Evolutionary conservation across 495 filamentous ascomycete genomes (phyloP).

Genomic region (Bathelium albidoporum): DNA sequence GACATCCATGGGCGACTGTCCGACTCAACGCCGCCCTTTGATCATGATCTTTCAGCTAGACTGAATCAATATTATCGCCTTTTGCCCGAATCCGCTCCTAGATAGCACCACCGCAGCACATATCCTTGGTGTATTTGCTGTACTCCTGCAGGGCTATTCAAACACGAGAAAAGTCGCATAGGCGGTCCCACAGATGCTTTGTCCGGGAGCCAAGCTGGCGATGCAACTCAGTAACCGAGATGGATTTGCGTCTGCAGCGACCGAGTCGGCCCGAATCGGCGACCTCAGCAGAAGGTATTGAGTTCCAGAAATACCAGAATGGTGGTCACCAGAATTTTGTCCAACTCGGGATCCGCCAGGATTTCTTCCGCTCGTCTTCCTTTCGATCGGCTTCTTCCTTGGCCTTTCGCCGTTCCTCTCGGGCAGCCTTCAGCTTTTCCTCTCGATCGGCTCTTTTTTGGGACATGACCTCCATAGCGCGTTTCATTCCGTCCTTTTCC

Average conservation of each 20-base stretch:
- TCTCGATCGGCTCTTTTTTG: conserved; percentile 44
- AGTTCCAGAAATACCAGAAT: background rate
- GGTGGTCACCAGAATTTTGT: background rate
- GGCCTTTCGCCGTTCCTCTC: conserved; percentile 44
- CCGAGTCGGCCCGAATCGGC: too few relatives aligned
- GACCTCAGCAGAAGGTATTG: too few relatives aligned
- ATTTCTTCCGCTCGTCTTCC: conserved; percentile 22
- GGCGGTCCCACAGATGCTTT: background rate
- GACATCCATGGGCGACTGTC: background rate
- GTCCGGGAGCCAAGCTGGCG: too few relatives aligned
- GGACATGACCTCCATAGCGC: conserved; percentile 71
- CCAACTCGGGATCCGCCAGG: background rate
- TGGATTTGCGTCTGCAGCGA: too few relatives aligned
- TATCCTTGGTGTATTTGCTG: background rate
- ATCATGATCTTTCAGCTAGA: background rate
- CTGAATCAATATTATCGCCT: background rate
- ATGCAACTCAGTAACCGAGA: too few relatives aligned
- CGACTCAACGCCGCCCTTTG: background rate
- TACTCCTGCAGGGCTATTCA: background rate
- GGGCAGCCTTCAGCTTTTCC: conserved; percentile 39
- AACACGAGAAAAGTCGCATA: background rate
- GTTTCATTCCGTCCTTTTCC: conserved; percentile 68
- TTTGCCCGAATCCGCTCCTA: background rate
- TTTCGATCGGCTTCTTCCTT: conserved; percentile 32
- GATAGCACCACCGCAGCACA: background rate